Base-by-base conservation (phyloP, 495 filamentous ascomycete species). In the Talaromyces ruber region DNA sequence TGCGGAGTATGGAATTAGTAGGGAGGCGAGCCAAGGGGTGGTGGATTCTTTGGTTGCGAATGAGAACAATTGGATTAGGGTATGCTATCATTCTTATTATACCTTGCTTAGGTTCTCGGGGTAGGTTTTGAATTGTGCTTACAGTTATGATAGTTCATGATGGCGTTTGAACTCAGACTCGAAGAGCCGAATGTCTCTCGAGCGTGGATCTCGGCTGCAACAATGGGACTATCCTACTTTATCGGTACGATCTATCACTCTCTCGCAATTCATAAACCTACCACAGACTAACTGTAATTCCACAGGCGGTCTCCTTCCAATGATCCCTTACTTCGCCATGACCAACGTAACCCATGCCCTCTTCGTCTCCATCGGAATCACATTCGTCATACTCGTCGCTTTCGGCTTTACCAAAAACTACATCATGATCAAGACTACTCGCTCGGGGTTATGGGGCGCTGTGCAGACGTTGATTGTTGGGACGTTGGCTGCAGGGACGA, bases 251-350 rank as follows among this genome's bases (percentile, higher is more conserved):
- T 45, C n/a, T 29, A 21, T 24, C 8, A 9, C 52, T 59, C 9
- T 59, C 24, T 37, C 25, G 1, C n/a, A n/a, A n/a, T 61, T 26
- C n/a, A 18, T 11, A 25, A 43, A n/a, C 18, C 21, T 14, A 22
- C 21, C n/a, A 55, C n/a, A n/a, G n/a, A 32, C 28, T 61, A 24
- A 61, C n/a, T 54, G 22, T 61, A 16, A n/a, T 25, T 52, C 28
- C 50, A 30, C 54, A 75, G 77, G 83, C 52, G 83, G 83, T 2
- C 68, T 85, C 25, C 68, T 84, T 6, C 83, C 83, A 0, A 79
- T 85, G 79, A 72, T 82, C 39, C 83, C 83, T 2, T 85, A 86
- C 62, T 85, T 85, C 61, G 72, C 72, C 37, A 72, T 79, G 66
- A 54, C 72, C 18, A 65, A 74, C 22, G 74, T 79, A 9, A 64